phyloP scores from a whole-genome alignment of 2,329 filamentous ascomycete genomes.

The Curvularia hawaiiensis region DNA sequence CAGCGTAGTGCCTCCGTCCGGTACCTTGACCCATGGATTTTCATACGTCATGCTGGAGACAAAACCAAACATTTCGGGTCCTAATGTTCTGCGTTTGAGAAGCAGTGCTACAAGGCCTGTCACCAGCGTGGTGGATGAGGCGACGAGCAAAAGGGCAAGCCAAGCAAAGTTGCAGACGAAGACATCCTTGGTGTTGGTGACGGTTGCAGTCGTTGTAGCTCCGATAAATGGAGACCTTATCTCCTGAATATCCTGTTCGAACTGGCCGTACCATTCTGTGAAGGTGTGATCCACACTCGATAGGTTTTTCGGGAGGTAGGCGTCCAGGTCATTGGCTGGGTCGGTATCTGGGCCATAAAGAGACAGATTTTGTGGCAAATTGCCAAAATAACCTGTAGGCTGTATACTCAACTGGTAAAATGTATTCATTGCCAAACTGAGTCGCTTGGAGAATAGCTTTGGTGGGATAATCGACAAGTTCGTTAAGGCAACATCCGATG shows the following conservation, averaged over 20 bases:
- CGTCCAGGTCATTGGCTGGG: slow-evolving; percentile 28
- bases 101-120: slow-evolving; percentile 19
- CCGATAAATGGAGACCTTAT: slow-evolving; percentile 32
- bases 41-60: slow-evolving; percentile 48
- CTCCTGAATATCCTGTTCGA: too few species aligned
- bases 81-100: slow-evolving; percentile 36
- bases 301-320: slow-evolving; percentile 29
- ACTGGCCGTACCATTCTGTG: slow-evolving; percentile 22
- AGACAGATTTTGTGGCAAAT: slow-evolving; percentile 28
- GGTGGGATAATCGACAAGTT: slow-evolving; percentile 21
- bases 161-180: slow-evolving; percentile 39
- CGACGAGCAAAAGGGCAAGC: slow-evolving; percentile 31
- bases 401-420: slow-evolving; percentile 38
- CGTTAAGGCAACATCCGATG: slow-evolving; percentile 4
- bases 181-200: slow-evolving; percentile 19
- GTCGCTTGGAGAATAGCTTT: slow-evolving; percentile 26
- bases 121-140: slow-evolving; percentile 2
- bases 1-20: slow-evolving; percentile 35
- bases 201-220: slow-evolving; percentile 28
- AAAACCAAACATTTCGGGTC: slow-evolving; percentile 44
- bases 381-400: slow-evolving; percentile 33
- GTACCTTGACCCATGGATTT: slow-evolving; percentile 38
- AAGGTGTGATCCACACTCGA: slow-evolving; percentile 20
- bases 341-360: slow-evolving; percentile 34
- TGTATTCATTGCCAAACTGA: slow-evolving; percentile 37